Evolutionary conservation across 352 stramenopile species (phyloP).

Genomic region (Phytophthora sojae): DNA sequence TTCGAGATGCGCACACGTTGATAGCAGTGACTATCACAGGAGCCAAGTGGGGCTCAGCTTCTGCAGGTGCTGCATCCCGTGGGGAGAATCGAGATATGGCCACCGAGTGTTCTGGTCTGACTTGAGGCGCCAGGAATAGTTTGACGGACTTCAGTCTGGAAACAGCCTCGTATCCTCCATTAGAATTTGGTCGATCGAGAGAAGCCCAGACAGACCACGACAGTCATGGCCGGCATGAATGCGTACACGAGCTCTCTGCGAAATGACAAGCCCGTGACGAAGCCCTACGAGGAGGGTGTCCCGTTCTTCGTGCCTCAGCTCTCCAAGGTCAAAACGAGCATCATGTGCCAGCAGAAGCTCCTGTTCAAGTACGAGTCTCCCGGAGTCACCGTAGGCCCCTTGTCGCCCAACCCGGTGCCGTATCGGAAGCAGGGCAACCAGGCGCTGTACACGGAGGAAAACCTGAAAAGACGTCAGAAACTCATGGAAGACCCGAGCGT

Average conservation of each 20-base stretch:
- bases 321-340: slow-evolving; percentile 66
- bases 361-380: slow-evolving; percentile 60
- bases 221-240: slow-evolving; percentile 33
- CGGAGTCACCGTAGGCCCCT: neutral
- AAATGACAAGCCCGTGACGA: slow-evolving; percentile 30
- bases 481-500: slow-evolving; percentile 49
- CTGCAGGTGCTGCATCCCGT: too few species aligned
- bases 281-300: slow-evolving; percentile 47
- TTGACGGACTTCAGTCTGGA: neutral
- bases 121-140: neutral
- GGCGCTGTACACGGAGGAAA: slow-evolving; percentile 74
- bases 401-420: slow-evolving; percentile 38
- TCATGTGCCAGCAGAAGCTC: slow-evolving; percentile 46
- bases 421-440: slow-evolving; percentile 83
- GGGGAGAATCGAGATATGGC: too few species aligned
- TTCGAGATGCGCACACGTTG: too few species aligned
- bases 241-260: slow-evolving; percentile 53
- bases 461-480: slow-evolving; percentile 62
- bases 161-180: neutral
- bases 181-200: neutral
- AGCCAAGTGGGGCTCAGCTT: too few species aligned
- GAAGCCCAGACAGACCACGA: too few species aligned
- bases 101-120: neutral
- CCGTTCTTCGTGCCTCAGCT: slow-evolving; percentile 72
- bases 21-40: too few species aligned